Conservation (phyloP, 2,329 filamentous ascomycete genomes). For the Aphanocladium album region DNA sequence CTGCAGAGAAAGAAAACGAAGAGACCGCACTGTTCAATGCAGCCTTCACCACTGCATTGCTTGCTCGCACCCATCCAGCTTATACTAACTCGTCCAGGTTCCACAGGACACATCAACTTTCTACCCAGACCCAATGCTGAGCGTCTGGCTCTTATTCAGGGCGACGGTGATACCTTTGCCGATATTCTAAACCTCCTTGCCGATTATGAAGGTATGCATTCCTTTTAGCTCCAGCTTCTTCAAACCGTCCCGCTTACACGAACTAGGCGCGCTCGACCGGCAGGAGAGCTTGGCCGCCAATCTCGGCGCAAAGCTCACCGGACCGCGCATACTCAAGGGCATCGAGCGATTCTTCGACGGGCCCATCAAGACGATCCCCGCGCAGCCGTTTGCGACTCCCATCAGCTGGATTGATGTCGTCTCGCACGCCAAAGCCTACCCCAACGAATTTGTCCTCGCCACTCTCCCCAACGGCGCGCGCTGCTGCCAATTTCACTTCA, state of each 20-base stretch:
- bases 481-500: slow-evolving; percentile 76
- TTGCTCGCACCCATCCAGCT: neutral
- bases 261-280: slow-evolving; percentile 66
- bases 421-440: slow-evolving; percentile 75
- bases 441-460: slow-evolving; percentile 69
- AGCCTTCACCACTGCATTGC: neutral
- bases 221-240: neutral
- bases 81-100: neutral
- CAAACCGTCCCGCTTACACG: slow-evolving; percentile 16
- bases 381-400: slow-evolving; percentile 54
- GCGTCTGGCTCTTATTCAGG: slow-evolving; percentile 47
- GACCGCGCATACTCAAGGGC: slow-evolving; percentile 76
- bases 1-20: neutral
- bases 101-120: slow-evolving; percentile 46
- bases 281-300: slow-evolving; percentile 85
- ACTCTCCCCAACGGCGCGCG: slow-evolving; percentile 63
- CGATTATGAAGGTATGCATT: slow-evolving; percentile 63
- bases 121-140: slow-evolving; percentile 40
- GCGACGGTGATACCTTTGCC: slow-evolving; percentile 62
- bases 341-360: slow-evolving; percentile 85
- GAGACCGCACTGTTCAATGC: neutral
- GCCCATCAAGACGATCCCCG: slow-evolving; percentile 52
- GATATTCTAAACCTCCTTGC: slow-evolving; percentile 67
- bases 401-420: slow-evolving; percentile 84
- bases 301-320: slow-evolving; percentile 75